Base-by-base conservation (phyloP, 139 green algal species). In the Yamagishiella unicocca region DNA sequence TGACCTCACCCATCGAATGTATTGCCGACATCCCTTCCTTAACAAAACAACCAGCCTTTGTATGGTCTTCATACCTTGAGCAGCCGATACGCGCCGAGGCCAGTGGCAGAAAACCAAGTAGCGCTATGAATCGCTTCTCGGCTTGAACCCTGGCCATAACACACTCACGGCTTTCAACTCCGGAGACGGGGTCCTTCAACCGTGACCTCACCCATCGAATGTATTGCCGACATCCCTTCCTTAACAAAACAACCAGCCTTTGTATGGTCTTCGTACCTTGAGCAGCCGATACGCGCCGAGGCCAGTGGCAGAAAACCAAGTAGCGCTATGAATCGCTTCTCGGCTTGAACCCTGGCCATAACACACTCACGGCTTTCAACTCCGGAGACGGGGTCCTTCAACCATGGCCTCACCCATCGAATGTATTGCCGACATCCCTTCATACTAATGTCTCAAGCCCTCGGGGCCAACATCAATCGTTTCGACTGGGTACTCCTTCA, bases 1-100 rank as follows among this genome's bases (percentile, higher is more conserved):
- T 86, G 64, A 33, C 80, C 62, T 40, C 42, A 3, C n/a, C 80
- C 80, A 54, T 86, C 80, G 80, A 86, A 86, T 86, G 80, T n/a
- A 77, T 2, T 12, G 62, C 42, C 21, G 55, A 85, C 61, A 85
- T 22, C 8, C 31, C 21, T 2, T 71, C 29, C 17, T 40, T 76
- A 31, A 40, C 33, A 46, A 25, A 72, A 29, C 64, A 42, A 12
- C 24, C 27, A 42, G 12, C 17, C 50, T 25, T 58, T n/a, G n/a
- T n/a, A n/a, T n/a, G n/a, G n/a, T n/a, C n/a, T n/a, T n/a, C n/a
- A n/a, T n/a, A 58, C 14, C 50, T n/a, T 58, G 14, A 58, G 50
- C 50, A 58, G 50, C 50, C 12, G 50, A 25, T 17, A 58, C 17
- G 14, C 19, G 33, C 4, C 8, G 2, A n/a, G 9, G 67, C 67